These are phyloP conservation scores for Rhodotorula sp. DNA, from an alignment of 1,284 basidiomycete species.

Conservation along the genomic window DNA sequence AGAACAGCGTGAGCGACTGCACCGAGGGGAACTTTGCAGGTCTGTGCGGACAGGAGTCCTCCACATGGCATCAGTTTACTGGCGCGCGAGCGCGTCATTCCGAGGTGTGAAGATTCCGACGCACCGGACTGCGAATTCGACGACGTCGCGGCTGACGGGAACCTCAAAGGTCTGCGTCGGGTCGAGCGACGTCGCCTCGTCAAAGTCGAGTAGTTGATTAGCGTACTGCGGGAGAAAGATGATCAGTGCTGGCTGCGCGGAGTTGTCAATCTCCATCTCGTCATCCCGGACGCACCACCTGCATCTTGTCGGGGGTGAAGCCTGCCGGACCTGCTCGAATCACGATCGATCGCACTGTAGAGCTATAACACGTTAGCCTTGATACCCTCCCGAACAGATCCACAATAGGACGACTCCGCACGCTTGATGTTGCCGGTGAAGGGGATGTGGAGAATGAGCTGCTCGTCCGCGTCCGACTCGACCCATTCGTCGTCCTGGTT, in stretches of 20 bases:
- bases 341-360: slow-evolving; percentile 34
- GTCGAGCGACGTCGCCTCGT: slow-evolving; percentile 39
- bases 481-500: slow-evolving; percentile 39
- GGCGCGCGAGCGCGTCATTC: too few species aligned
- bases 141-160: slow-evolving; percentile 34
- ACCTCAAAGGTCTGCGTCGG: slow-evolving; percentile 44
- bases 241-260: neutral
- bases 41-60: neutral
- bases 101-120: neutral
- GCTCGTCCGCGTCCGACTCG: slow-evolving; percentile 44
- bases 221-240: slow-evolving; percentile 27
- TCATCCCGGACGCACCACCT: slow-evolving; percentile 25
- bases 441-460: slow-evolving; percentile 42
- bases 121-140: slow-evolving; percentile 44
- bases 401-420: neutral
- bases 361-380: too few species aligned
- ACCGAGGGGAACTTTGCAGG: slow-evolving; percentile 42
- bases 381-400: too few species aligned
- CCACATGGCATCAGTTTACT: too few species aligned
- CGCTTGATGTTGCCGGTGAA: slow-evolving; percentile 45
- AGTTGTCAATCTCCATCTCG: neutral
- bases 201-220: slow-evolving; percentile 44
- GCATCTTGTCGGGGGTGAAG: slow-evolving; percentile 39
- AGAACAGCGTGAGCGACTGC: slow-evolving; percentile 44
- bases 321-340: slow-evolving; percentile 43